Base-by-base conservation (phyloP, 805 yeast species). In the Priceomyces medius region DNA sequence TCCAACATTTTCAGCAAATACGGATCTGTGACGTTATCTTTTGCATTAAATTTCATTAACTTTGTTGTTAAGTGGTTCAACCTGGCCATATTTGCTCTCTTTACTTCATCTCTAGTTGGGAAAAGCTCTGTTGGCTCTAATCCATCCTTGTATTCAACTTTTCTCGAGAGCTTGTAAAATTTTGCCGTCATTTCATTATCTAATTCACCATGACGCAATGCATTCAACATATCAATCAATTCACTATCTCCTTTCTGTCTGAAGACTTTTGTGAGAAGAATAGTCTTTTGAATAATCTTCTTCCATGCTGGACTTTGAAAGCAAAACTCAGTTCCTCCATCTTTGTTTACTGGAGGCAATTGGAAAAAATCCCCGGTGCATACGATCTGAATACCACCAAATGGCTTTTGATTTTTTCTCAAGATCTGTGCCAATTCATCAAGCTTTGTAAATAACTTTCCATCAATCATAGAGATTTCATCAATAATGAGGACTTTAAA, bases 321-420 rank as follows among this genome's bases (percentile, higher is more conserved):
- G 44, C 96, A 84, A 56, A 84, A 93, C 23, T 57, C 58, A 2
- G 66, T 63, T 31, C 46, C 55, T 0, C 61, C 61, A 16, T 58
- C 63, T 31, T 66, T 70, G 17, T 71, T 71, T 5, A 93, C 95
- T 0, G 99, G 99, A 1, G 99, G 99, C 33, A 93, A 71, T 64
- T 93, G 99, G 62, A 85, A 90, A 58, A 91, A 90, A 64, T 93
- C 99, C n/a, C 99, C 99, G 3, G 95, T 85, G 26, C 90, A 63
- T 9, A 93, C 79, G 12, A 93, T 51, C 55, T 93, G 99, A 33
- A 93, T 83, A 0, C 99, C 99, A 4, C 99, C 99, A 71, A 93
- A 93, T 0, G 97, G 97, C 37, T 48, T 50, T 10, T 67, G 59
- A 17, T 63, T 68, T 28, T 83, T 73, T 4, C 86, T 61, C 2